Conservation (phyloP, 805 yeast genomes). For the Lachancea nothofagi region DNA sequence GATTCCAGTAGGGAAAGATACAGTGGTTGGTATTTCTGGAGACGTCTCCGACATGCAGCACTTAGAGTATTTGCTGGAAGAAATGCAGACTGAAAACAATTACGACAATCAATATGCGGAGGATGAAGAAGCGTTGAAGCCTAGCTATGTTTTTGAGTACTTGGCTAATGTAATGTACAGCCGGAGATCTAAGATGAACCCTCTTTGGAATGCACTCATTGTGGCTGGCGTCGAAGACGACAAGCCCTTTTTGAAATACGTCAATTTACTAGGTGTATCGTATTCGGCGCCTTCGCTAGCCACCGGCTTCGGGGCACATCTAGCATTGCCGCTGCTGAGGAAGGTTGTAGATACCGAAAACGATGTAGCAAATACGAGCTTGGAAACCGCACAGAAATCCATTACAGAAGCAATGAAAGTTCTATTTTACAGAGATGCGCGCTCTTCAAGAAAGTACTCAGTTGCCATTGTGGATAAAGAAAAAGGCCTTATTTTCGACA, state of each 20-base stretch:
- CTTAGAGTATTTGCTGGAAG: constrained; percentile 66
- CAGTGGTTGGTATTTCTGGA: constrained; percentile 91
- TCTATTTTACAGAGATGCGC: constrained; percentile 91
- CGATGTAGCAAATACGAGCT: constrained; percentile 62
- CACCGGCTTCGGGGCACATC: constrained; percentile 93
- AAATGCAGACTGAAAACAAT: constrained; percentile 68
- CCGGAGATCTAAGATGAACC: constrained; percentile 90
- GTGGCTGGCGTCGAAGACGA: constrained; percentile 82
- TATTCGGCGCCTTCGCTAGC: constrained; percentile 85
- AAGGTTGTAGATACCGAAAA: constrained; percentile 73
- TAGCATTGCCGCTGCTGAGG: constrained; percentile 89
- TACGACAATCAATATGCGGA: constrained; percentile 53
- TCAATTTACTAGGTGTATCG: constrained; percentile 87
- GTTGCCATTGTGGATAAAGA: constrained; percentile 68
- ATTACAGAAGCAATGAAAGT: constrained; percentile 88
- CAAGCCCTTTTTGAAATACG: constrained; percentile 74
- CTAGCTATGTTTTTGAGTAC: constrained; percentile 86
- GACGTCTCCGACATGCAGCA: constrained; percentile 93
- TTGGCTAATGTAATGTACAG: constrained; percentile 76
- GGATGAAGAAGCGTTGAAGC: constrained; percentile 60
- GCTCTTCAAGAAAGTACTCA: constrained; percentile 82
- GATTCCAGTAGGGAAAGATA: constrained; percentile 73
- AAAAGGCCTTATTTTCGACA: constrained; percentile 58
- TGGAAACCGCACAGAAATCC: constrained; percentile 71
- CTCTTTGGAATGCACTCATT: constrained; percentile 89